Evolutionary conservation across 495 filamentous ascomycete species (phyloP), one percentile per base, ranked within the genome.

Genomic region (Neurospora hispaniola): DNA sequence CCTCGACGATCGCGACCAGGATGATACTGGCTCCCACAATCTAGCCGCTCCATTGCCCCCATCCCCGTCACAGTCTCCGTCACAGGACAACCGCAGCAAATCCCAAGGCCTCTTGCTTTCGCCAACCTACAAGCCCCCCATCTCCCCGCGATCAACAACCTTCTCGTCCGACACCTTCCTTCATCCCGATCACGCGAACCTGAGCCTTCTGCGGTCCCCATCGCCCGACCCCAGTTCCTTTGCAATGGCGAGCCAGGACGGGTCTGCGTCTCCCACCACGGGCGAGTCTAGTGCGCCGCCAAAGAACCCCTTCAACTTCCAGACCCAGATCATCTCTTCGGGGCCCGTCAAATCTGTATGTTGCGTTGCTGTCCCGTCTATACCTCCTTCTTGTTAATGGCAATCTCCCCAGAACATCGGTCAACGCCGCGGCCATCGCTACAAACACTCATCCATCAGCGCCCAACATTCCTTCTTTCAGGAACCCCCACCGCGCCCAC

Each of bases 401-500:
- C 4, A 39, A 42, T 46, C 59, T 20, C 38, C 72, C 4, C 78
- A 92, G 89, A 91, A 89, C 74, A 88, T 98, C 76, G 96, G 95
- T 75, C 94, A 97, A 81, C 89, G 96, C 72, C 91, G 94, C 71
- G 96, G 96, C 40, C 96, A 99, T 84, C 94, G 96, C 79, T 99
- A 98, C 87, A 97, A 97, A 75, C 96, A 98, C 84, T 95, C 92
- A 79, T 96, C 92, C 77, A 93, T 99, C 70, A 97, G 93, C 27
- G 82, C 86, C 11, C 85, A 87, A 59, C 95, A 98, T 80, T 93
- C 97, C 80, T 94, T 99, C 79, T 97, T 99, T 84, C 92, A 96
- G 76, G 93, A 97, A 79, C 96, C 96, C n/a, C 90, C 93, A 3
- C 92, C 91, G 4, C 88, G 94, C 43, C 91, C 94, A 3, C 96